phyloP scores from a whole-genome alignment of 805 yeast genomes.

The Candida silvatica region DNA sequence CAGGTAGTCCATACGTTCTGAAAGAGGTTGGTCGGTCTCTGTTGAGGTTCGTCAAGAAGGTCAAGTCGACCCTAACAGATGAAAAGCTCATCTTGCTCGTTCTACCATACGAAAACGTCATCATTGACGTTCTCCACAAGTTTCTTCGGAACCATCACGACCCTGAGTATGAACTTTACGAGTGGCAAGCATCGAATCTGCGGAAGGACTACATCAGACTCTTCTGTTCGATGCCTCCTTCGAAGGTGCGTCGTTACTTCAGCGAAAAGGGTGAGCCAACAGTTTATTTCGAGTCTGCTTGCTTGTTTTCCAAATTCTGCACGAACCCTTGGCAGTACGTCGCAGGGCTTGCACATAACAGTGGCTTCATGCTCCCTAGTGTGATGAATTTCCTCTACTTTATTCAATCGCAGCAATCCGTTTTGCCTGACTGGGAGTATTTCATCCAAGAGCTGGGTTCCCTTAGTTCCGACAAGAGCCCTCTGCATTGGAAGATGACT shows the following conservation, averaged over 20 bases:
- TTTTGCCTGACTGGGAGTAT: constrained; percentile 24
- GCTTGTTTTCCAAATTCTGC: constrained; percentile 11
- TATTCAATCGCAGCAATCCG: constrained; percentile 14
- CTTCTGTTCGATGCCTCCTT: constrained; percentile 12
- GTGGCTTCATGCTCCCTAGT: constrained; percentile 7
- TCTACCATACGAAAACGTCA: constrained; percentile 17
- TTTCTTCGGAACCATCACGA: constrained; percentile 7
- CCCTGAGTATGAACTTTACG: constrained; percentile 4
- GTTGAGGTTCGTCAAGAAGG: constrained; percentile 6
- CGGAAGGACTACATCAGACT: constrained; percentile 10
- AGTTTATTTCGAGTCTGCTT: constrained; percentile 15
- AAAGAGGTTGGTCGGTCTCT: constrained; percentile 10
- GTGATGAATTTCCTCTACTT: constrained; percentile 19
- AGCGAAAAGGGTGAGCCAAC: constrained; percentile 6
- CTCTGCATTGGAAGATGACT: constrained; percentile 8
- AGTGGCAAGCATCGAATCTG: constrained; percentile 1
- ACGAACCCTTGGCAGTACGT: constrained; percentile 21
- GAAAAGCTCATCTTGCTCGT: constrained; percentile 8
- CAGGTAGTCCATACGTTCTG: constrained; percentile 7
- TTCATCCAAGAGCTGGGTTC: constrained; percentile 15
- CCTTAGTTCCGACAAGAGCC: constrained; percentile 3
- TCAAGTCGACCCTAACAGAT: constrained; percentile 6
- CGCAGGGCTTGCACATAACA: constrained; percentile 7
- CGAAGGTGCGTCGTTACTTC: constrained; percentile 9
- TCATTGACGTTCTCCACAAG: constrained; percentile 12